Conservation (phyloP, 345 rosid species). For the Aquilaria malaccensis region DNA sequence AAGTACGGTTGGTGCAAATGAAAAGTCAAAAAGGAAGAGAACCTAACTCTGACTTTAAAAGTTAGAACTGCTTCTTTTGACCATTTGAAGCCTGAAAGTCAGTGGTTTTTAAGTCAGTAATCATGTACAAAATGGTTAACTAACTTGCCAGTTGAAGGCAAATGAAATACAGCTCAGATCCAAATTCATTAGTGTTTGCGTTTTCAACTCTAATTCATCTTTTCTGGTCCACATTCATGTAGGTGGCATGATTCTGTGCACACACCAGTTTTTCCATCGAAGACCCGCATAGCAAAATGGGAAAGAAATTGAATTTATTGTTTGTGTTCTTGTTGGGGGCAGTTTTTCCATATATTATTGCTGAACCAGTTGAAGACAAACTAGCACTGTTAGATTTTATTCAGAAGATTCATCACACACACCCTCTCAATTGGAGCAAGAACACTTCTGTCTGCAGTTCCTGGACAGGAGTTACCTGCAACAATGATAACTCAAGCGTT, state of each 20-base stretch:
- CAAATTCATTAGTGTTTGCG: background rate
- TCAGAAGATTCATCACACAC: conserved; percentile 41
- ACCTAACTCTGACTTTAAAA: conserved; percentile 6
- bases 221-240: conserved; percentile 3
- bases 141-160: background rate
- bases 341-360: conserved; percentile 18
- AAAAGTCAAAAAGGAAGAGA: conserved; percentile 18
- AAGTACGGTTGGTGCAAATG: conserved; percentile 10
- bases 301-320: conserved; percentile 11
- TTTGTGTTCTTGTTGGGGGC: conserved; percentile 28
- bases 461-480: conserved; percentile 83
- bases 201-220: conserved; percentile 4
- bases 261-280: conserved; percentile 8
- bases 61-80: conserved; percentile 12
- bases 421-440: conserved; percentile 54
- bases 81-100: background rate
- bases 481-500: conserved; percentile 38
- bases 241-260: conserved; percentile 15
- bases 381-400: conserved; percentile 61
- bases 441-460: conserved; percentile 40
- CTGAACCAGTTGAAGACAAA: conserved; percentile 51
- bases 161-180: background rate
- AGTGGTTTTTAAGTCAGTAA: background rate
- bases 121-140: background rate
- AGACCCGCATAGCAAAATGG: conserved; percentile 8